These are phyloP conservation scores for Breviolum minutum DNA, from an alignment of 73 alveolate species.

Conservation along the genomic window DNA sequence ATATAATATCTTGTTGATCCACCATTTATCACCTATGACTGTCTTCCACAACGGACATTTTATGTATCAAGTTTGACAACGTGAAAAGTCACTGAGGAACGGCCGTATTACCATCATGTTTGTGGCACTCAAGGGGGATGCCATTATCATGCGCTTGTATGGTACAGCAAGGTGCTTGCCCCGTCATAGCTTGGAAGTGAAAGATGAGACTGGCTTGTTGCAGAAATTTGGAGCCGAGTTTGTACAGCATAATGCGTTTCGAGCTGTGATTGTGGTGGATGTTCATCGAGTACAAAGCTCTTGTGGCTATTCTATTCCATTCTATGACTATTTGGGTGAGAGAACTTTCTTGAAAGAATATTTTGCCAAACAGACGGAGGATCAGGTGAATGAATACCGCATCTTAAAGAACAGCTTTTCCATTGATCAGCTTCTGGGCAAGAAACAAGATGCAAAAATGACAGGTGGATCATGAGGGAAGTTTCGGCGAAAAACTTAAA, in stretches of 20 bases:
- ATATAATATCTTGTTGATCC: no score
- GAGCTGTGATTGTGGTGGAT: conserved; percentile 58
- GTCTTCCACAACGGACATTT: background rate
- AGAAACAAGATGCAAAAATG: no score
- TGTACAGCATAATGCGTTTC: conserved; percentile 23
- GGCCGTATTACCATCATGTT: conserved; percentile 40
- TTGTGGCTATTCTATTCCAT: conserved; percentile 73
- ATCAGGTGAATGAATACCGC: conserved; percentile 39
- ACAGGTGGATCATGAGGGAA: no score
- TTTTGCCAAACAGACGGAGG: background rate
- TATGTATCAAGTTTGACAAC: no score
- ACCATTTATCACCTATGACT: background rate
- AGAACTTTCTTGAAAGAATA: background rate
- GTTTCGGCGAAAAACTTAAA: no score
- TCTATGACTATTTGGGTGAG: conserved; percentile 57
- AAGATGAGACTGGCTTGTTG: background rate
- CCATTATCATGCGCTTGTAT: conserved; percentile 47
- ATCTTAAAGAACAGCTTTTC: conserved; percentile 70
- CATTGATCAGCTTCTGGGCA: conserved; percentile 16
- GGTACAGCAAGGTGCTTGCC: conserved; percentile 4
- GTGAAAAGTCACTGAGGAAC: background rate
- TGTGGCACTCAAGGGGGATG: conserved; percentile 61
- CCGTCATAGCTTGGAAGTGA: conserved; percentile 1
- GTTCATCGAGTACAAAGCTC: conserved; percentile 47
- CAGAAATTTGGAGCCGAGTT: conserved; percentile 39